Percentiles rank a stretch among this genome's conserved stretches.
phyloP scores from a whole-genome alignment of 2,329 filamentous ascomycete species.

The Cercospora janseana region DNA sequence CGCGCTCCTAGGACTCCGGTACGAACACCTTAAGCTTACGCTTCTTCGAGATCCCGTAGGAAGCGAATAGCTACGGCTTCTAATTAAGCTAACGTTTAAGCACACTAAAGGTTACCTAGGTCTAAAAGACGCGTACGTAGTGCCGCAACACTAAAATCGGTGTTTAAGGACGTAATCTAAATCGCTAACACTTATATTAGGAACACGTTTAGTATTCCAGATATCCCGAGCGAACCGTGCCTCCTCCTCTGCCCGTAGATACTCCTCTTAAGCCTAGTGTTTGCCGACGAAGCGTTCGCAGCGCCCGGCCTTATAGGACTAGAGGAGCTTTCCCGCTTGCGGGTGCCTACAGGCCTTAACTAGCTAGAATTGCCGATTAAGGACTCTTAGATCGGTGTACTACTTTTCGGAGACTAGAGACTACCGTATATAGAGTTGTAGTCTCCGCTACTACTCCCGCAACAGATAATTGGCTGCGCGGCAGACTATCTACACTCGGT shows the following conservation, averaged over 20 bases:
- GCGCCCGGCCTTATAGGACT: neutral
- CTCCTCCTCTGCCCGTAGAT: constrained; percentile 23
- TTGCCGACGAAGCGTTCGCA: constrained; percentile 21
- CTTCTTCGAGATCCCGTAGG: constrained; percentile 22
- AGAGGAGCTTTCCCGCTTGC: neutral
- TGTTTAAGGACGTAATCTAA: neutral
- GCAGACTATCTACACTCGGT: neutral
- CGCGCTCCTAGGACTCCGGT: constrained; percentile 19
- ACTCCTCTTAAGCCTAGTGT: constrained; percentile 19
- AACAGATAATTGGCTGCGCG: neutral
- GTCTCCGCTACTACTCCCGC: neutral
- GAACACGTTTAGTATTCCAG: constrained; percentile 22
- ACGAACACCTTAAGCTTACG: constrained; percentile 18
- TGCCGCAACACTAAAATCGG: neutral
- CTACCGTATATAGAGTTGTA: neutral
- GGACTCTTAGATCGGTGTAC: neutral
- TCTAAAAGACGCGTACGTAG: constrained; percentile 22
- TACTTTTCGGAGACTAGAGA: neutral
- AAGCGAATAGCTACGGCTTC: constrained; percentile 17
- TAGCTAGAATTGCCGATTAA: constrained; percentile 16
- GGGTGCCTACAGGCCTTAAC: neutral
- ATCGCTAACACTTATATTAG: constrained; percentile 5
- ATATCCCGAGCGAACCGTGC: constrained; percentile 19
- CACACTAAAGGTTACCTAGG: constrained; percentile 26
- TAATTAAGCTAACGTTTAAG: constrained; percentile 23